Evolutionary conservation across 768 basidiomycete genomes (phyloP).

Genomic region (Nidularia sp.): DNA sequence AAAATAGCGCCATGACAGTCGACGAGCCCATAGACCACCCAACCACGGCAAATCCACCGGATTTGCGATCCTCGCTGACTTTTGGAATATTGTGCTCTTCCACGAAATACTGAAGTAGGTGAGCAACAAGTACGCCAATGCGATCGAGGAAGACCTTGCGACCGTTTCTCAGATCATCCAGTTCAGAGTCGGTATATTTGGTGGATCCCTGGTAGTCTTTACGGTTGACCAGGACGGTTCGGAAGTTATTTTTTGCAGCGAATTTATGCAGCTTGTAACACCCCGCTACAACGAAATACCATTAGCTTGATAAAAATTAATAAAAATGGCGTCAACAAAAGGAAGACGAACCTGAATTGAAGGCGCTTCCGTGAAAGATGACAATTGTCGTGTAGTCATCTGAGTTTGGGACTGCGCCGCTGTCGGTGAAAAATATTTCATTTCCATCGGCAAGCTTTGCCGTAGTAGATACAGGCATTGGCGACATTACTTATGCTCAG

Average conservation of each 20-base stretch:
- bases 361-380: conserved; percentile 24
- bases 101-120: conserved; percentile 23
- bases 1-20: conserved; percentile 22
- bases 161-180: conserved; percentile 21
- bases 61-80: conserved; percentile 16
- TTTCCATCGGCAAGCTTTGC: conserved; percentile 17
- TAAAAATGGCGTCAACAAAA: neutral
- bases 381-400: conserved; percentile 30
- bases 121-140: conserved; percentile 15
- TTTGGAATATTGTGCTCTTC: conserved; percentile 19
- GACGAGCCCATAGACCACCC: conserved; percentile 35
- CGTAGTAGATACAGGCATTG: conserved; percentile 1
- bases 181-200: conserved; percentile 23
- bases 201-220: conserved; percentile 30
- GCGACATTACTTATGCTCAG: too few relatives aligned
- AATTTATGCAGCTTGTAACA: conserved; percentile 13
- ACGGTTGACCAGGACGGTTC: conserved; percentile 22
- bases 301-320: neutral
- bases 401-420: conserved; percentile 21
- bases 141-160: conserved; percentile 19
- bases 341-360: neutral
- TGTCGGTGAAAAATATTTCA: conserved; percentile 27
- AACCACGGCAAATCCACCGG: conserved; percentile 29
- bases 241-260: conserved; percentile 17
- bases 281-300: conserved; percentile 4